Conservation (phyloP, 2,329 filamentous ascomycete genomes). For the Aspergillus japonicus region DNA sequence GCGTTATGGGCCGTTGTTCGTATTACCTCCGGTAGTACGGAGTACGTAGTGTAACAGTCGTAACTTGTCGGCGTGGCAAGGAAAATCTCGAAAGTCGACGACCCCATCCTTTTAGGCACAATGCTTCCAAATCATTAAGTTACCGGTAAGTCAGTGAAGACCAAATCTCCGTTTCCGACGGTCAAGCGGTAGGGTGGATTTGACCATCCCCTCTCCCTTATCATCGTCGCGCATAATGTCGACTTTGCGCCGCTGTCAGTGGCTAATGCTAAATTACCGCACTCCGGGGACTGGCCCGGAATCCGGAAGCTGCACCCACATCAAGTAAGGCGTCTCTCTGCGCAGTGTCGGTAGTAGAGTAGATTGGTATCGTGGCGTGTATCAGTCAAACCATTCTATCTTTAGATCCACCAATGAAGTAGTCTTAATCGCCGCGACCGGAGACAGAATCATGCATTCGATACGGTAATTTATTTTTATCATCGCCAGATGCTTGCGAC, state of each 20-base stretch:
- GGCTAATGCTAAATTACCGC: conserved; percentile 3
- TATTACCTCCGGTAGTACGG: not conserved
- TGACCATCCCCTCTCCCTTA: not conserved
- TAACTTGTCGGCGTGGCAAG: conserved; percentile 6
- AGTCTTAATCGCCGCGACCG: not conserved
- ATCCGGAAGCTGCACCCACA: conserved; percentile 3
- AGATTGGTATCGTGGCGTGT: not conserved
- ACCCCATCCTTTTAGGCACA: not conserved
- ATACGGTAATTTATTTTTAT: not conserved
- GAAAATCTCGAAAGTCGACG: not conserved
- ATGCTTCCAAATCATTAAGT: not conserved
- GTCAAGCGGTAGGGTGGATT: not conserved
- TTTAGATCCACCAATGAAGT: conserved; percentile 2
- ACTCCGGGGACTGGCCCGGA: not conserved
- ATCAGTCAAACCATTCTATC: conserved; percentile 1
- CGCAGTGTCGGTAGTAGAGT: too few species aligned
- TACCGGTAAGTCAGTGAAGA: not conserved
- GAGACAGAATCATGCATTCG: not conserved
- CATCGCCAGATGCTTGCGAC: not conserved
- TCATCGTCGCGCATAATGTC: not conserved
- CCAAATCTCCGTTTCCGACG: too few species aligned
- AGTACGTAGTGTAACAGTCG: not conserved
- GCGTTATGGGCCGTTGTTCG: conserved; percentile 1
- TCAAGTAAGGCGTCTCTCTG: not conserved
- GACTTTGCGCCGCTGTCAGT: not conserved